A percentile compares a stretch with the other conserved stretches of the same genome.
These are phyloP conservation scores for Ambrosia trifida DNA, from an alignment of 129 eudicot genomes.

Conservation along the genomic window DNA sequence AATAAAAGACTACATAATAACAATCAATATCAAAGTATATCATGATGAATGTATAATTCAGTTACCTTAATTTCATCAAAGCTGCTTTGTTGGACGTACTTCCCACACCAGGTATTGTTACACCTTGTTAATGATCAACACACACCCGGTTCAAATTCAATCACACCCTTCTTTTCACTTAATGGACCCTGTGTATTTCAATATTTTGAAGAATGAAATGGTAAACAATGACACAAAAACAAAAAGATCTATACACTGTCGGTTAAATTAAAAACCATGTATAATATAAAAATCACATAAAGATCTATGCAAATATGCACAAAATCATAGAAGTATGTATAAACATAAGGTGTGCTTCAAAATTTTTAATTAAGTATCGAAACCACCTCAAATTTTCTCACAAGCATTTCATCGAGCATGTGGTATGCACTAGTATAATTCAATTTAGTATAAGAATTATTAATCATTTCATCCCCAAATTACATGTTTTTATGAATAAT, in stretches of 20 bases:
- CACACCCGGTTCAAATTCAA: constrained; percentile 15
- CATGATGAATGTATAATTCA: constrained; percentile 8
- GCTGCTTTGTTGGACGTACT: constrained; percentile 8
- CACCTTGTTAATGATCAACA: constrained; percentile 18
- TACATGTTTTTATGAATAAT: too few relatives aligned
- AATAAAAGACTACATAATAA: constrained; percentile 1
- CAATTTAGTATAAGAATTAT: too few relatives aligned
- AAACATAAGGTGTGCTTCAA: too few relatives aligned
- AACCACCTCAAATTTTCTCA: too few relatives aligned
- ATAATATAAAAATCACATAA: too few relatives aligned
- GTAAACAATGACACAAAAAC: background rate
- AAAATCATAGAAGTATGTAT: too few relatives aligned
- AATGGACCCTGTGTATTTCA: constrained; percentile 40
- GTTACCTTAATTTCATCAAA: constrained; percentile 32
- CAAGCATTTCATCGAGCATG: too few relatives aligned
- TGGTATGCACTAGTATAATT: too few relatives aligned
- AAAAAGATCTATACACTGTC: background rate
- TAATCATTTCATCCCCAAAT: too few relatives aligned
- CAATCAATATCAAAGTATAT: background rate
- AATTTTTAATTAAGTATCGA: too few relatives aligned
- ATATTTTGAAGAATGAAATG: background rate
- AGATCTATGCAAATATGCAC: too few relatives aligned
- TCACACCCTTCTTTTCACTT: constrained; percentile 32
- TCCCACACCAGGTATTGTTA: constrained; percentile 16
- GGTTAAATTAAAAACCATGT: background rate